phyloP scores from a whole-genome alignment of 2,329 filamentous ascomycete genomes.

The Calycina herbarum region DNA sequence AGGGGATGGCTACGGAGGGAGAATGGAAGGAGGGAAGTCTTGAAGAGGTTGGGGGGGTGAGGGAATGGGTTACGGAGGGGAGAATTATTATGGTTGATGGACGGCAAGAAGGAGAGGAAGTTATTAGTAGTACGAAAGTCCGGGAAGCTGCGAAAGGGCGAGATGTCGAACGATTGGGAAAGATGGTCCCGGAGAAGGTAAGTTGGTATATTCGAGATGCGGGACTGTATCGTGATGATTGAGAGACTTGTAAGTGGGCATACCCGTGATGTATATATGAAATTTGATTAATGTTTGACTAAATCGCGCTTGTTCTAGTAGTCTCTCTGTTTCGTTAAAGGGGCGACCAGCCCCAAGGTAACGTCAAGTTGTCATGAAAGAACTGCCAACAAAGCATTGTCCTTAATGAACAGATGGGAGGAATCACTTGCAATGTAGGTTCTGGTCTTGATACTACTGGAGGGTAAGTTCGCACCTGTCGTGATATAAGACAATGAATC shows the following conservation, averaged over 20 bases:
- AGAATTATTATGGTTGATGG: slow-evolving; percentile 61
- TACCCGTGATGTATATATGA: not conserved
- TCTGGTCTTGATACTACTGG: too few relatives aligned
- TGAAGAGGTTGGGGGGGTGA: slow-evolving; percentile 53
- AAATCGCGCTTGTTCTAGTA: too few relatives aligned
- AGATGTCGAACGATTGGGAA: slow-evolving; percentile 49
- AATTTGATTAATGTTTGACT: too few relatives aligned
- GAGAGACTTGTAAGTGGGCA: not conserved
- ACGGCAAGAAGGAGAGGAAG: slow-evolving; percentile 41
- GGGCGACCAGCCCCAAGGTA: too few relatives aligned
- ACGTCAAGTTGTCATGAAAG: too few relatives aligned
- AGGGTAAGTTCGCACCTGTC: too few relatives aligned
- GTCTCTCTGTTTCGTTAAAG: too few relatives aligned
- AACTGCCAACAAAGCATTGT: too few relatives aligned
- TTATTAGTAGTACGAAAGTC: slow-evolving; percentile 61
- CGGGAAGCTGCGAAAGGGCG: slow-evolving; percentile 53
- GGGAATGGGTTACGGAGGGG: slow-evolving; percentile 52
- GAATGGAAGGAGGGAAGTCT: slow-evolving; percentile 29
- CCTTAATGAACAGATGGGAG: too few relatives aligned
- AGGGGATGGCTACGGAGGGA: slow-evolving; percentile 32
- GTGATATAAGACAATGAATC: too few relatives aligned
- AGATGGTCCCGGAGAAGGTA: slow-evolving; percentile 58
- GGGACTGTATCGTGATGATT: slow-evolving; percentile 49
- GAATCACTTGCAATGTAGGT: too few relatives aligned
- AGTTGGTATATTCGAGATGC: slow-evolving; percentile 57